Conservation (phyloP, 768 basidiomycete species). For the Agaricus subrufescens region DNA sequence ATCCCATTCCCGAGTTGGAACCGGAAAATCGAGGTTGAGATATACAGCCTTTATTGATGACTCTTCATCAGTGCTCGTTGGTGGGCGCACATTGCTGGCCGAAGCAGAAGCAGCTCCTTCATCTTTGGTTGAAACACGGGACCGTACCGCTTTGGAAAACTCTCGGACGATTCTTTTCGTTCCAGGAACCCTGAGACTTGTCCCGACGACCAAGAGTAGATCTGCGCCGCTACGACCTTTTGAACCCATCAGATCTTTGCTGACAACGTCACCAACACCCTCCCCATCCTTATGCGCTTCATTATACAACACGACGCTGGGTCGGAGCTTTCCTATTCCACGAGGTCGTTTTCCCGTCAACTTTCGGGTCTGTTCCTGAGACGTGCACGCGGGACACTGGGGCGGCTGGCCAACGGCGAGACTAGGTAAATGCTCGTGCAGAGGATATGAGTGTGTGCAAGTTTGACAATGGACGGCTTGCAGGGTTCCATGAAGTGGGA, state of each 20-base stretch:
- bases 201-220: slow-evolving; percentile 84
- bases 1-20: slow-evolving; percentile 83
- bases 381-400: slow-evolving; percentile 74
- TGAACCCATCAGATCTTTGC: slow-evolving; percentile 71
- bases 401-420: slow-evolving; percentile 62
- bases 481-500: slow-evolving; percentile 87
- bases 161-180: slow-evolving; percentile 90
- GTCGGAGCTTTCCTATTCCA: slow-evolving; percentile 75
- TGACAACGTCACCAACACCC: slow-evolving; percentile 79
- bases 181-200: slow-evolving; percentile 83
- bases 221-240: slow-evolving; percentile 75
- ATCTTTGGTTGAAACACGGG: slow-evolving; percentile 34
- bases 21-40: slow-evolving; percentile 84
- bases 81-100: slow-evolving; percentile 39
- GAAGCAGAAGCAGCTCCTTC: slow-evolving; percentile 16
- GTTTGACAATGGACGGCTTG: slow-evolving; percentile 75
- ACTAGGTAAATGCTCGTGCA: slow-evolving; percentile 54
- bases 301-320: slow-evolving; percentile 88
- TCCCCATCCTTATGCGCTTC: slow-evolving; percentile 86
- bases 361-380: slow-evolving; percentile 63
- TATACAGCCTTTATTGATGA: slow-evolving; percentile 65
- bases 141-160: slow-evolving; percentile 72
- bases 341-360: slow-evolving; percentile 75
- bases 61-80: slow-evolving; percentile 42
- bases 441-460: slow-evolving; percentile 70